phyloP scores from a whole-genome alignment of 1,284 basidiomycete genomes.

The Sutorius eximius region DNA sequence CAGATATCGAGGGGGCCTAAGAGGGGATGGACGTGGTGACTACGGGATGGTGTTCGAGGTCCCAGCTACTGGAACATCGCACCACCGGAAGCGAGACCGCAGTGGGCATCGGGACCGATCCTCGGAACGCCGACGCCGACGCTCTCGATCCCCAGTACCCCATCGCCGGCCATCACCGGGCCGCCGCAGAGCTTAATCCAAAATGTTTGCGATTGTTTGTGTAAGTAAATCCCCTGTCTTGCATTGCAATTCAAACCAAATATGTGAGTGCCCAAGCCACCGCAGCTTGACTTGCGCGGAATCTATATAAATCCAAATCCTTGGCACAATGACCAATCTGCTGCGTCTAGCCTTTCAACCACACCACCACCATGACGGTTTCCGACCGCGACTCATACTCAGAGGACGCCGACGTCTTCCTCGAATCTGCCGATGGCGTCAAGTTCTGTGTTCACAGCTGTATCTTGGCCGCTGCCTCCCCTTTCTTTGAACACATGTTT shows the following conservation, averaged over 20 bases:
- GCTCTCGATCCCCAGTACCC: conserved; percentile 25
- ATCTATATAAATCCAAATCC: conserved; percentile 20
- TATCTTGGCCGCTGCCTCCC: conserved; percentile 60
- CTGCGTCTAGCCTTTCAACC: conserved; percentile 1
- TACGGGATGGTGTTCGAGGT: conserved; percentile 83
- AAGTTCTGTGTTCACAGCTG: conserved; percentile 63
- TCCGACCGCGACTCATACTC: conserved; percentile 38
- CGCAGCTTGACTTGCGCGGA: conserved; percentile 2
- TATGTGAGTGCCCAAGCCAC: not conserved
- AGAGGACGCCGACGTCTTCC: conserved; percentile 54
- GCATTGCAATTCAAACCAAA: conserved; percentile 19
- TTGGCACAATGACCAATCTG: not conserved
- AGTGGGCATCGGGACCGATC: conserved; percentile 24
- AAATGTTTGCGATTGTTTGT: conserved; percentile 25
- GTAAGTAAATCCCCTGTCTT: conserved; percentile 20
- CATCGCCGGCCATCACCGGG: conserved; percentile 14
- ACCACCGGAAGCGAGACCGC: conserved; percentile 25
- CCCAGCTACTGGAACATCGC: conserved; percentile 22
- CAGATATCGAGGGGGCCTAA: conserved; percentile 53
- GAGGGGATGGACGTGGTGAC: conserved; percentile 32
- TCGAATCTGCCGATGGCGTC: conserved; percentile 48
- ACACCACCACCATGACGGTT: conserved; percentile 27
- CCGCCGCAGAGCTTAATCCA: conserved; percentile 6
- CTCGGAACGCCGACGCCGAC: conserved; percentile 18
- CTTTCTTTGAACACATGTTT: conserved; percentile 71